These are phyloP conservation scores for Dendrothele bispora DNA, from an alignment of 768 basidiomycete genomes.

Conservation along the genomic window DNA sequence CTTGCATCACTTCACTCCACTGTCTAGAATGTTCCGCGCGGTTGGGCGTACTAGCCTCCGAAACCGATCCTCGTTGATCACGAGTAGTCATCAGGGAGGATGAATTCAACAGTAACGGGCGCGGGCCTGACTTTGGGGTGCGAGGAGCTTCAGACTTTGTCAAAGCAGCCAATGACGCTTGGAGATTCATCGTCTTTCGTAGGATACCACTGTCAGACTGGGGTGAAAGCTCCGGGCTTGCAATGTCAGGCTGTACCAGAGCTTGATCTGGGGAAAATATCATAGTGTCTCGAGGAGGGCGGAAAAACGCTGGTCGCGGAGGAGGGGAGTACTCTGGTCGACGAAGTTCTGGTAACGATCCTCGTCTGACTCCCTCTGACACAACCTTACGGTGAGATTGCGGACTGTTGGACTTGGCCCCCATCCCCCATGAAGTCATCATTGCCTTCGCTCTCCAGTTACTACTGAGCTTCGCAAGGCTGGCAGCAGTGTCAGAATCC, in stretches of 20 bases:
- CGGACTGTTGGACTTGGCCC: no score
- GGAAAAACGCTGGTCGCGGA: conserved; percentile 57
- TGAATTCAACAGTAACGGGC: conserved; percentile 66
- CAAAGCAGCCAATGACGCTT: conserved; percentile 45
- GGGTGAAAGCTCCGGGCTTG: conserved; percentile 30
- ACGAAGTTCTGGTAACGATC: conserved; percentile 40
- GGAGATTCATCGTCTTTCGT: conserved; percentile 36
- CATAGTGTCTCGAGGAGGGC: conserved; percentile 56
- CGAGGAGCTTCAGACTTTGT: conserved; percentile 26
- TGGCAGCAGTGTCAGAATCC: conserved; percentile 71
- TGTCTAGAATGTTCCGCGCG: conserved; percentile 26
- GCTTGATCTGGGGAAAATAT: conserved; percentile 35
- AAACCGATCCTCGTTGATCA: conserved; percentile 25
- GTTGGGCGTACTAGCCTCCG: conserved; percentile 34
- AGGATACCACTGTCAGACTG: conserved; percentile 32
- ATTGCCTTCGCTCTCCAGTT: conserved; percentile 74
- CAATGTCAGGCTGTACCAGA: conserved; percentile 25
- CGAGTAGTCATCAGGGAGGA: conserved; percentile 38
- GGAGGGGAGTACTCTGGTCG: conserved; percentile 52
- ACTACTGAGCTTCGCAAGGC: conserved; percentile 69
- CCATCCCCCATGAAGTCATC: conserved; percentile 39
- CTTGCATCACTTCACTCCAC: conserved; percentile 50
- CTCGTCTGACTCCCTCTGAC: conserved; percentile 27
- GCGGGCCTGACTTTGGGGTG: conserved; percentile 54
- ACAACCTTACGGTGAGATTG: no score